These are phyloP conservation scores for Phytopythium vexans DNA, from an alignment of 352 stramenopile genomes.

Conservation along the genomic window DNA sequence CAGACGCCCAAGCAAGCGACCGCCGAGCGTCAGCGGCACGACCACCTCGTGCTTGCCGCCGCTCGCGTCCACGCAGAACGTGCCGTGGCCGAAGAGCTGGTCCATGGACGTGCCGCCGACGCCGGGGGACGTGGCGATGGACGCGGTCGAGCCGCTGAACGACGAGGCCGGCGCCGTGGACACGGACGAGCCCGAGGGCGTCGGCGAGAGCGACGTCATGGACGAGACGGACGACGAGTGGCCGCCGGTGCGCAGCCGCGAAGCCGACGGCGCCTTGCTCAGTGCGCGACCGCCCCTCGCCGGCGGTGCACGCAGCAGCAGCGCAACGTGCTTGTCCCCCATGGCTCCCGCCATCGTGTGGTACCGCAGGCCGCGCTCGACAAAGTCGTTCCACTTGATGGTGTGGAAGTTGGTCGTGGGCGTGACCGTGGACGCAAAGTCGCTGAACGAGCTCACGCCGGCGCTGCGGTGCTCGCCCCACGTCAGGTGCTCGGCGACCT, in stretches of 20 bases:
- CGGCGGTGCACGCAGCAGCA: conserved; percentile 42
- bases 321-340: conserved; percentile 61
- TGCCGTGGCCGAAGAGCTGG: conserved; percentile 56
- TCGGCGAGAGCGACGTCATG: conserved; percentile 14
- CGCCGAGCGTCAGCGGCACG: conserved; percentile 62
- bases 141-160: conserved; percentile 22
- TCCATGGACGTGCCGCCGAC: conserved; percentile 24
- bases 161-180: conserved; percentile 13
- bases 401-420: conserved; percentile 71
- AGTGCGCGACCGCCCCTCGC: conserved; percentile 20
- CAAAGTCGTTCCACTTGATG: conserved; percentile 69
- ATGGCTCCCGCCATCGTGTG: conserved; percentile 43
- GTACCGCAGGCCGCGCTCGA: conserved; percentile 61
- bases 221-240: conserved; percentile 23
- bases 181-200: conserved; percentile 27
- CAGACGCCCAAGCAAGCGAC: conserved; percentile 53
- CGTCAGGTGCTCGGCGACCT: conserved; percentile 71
- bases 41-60: conserved; percentile 44
- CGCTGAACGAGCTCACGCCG: conserved; percentile 12
- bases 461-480: conserved; percentile 29
- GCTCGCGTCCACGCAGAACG: conserved; percentile 58
- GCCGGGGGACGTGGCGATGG: conserved; percentile 29
- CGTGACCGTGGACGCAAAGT: conserved; percentile 46
- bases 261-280: conserved; percentile 29
- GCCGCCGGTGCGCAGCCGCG: conserved; percentile 15